Evolutionary conservation across 2,329 filamentous ascomycete genomes (phyloP).

Genomic region (Chrysoporthe puriensis): DNA sequence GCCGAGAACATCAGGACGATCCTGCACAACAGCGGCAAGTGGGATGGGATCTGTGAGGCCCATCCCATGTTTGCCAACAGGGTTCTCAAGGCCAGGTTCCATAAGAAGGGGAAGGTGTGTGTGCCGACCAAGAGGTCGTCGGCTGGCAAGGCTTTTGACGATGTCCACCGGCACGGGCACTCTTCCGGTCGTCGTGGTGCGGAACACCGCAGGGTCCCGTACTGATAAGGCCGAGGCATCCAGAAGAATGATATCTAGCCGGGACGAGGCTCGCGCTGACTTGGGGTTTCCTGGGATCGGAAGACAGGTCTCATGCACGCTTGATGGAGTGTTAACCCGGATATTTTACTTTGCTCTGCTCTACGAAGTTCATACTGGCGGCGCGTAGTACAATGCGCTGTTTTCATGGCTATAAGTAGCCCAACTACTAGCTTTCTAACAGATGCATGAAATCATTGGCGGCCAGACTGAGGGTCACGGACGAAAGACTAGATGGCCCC

Average conservation of each 20-base stretch:
- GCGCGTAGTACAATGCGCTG: too few relatives aligned
- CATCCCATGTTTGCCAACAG: slow-evolving; percentile 1
- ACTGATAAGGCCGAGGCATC: background rate
- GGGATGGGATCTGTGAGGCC: background rate
- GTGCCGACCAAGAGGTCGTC: background rate
- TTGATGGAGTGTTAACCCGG: background rate
- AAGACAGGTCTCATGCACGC: background rate
- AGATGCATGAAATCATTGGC: too few relatives aligned
- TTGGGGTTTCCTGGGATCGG: background rate
- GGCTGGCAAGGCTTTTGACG: slow-evolving; percentile 11
- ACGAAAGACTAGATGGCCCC: too few relatives aligned
- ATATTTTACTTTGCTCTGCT: background rate
- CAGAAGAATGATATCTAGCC: background rate
- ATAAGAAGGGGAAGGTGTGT: background rate
- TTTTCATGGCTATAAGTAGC: too few relatives aligned
- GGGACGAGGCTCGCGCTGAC: background rate
- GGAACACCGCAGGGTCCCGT: too few relatives aligned
- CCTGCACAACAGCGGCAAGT: background rate
- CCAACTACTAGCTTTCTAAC: too few relatives aligned
- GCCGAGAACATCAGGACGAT: background rate
- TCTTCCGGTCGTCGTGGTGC: too few relatives aligned
- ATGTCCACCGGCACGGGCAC: background rate
- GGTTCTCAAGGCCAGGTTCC: background rate
- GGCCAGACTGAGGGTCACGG: too few relatives aligned
- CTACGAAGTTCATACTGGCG: background rate